phyloP scores from a whole-genome alignment of 305 asterid genomes.

The Fraxinus albicans region DNA sequence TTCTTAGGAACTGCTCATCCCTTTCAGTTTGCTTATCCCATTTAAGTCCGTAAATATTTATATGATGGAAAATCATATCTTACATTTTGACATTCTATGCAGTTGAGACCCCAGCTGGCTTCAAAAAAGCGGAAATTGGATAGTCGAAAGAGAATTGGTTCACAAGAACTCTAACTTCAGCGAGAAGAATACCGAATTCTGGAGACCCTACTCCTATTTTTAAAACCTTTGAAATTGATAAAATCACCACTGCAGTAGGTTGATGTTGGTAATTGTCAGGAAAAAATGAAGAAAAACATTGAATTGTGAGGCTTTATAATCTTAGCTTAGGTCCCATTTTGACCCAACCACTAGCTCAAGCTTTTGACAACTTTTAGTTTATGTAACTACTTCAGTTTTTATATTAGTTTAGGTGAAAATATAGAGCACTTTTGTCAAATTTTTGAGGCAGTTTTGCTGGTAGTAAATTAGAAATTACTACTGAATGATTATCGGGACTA shows the following conservation, averaged over 20 bases:
- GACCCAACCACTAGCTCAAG: background rate
- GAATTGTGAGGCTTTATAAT: background rate
- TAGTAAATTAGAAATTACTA: background rate
- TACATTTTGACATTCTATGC: constrained; percentile 26
- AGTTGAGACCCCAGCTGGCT: constrained; percentile 52
- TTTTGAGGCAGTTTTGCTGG: background rate
- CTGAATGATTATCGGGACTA: background rate
- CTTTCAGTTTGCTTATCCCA: background rate
- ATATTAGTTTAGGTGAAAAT: background rate
- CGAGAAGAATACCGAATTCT: background rate
- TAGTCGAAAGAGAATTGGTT: constrained; percentile 29
- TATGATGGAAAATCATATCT: background rate
- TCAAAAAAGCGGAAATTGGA: constrained; percentile 45
- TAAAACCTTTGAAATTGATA: background rate
- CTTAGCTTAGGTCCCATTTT: background rate
- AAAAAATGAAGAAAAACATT: background rate
- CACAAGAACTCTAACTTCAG: constrained; percentile 12
- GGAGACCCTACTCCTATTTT: background rate
- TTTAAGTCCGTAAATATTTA: background rate
- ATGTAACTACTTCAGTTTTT: background rate
- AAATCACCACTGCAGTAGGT: background rate
- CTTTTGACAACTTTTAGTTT: background rate
- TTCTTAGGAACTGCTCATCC: background rate
- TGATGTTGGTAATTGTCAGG: background rate
- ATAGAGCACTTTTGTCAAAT: background rate